These are phyloP conservation scores for Colletotrichum sublineola DNA, from an alignment of 2,329 filamentous ascomycete genomes.

Conservation along the genomic window DNA sequence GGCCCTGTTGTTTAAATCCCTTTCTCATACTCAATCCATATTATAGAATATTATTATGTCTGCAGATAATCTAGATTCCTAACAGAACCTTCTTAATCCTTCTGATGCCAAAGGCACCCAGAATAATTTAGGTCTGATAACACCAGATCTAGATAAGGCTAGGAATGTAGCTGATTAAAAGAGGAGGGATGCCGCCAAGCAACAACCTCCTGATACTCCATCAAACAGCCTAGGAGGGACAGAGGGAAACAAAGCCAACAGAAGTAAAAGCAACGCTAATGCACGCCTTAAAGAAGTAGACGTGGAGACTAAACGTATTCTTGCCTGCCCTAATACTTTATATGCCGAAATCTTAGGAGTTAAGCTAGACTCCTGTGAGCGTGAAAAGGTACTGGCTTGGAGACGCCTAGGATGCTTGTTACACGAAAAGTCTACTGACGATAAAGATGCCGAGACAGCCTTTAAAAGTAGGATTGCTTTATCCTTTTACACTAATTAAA, in stretches of 20 bases:
- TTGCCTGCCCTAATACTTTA: background rate
- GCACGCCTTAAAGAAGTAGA: background rate
- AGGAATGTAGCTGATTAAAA: background rate
- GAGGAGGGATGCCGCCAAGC: too few species aligned
- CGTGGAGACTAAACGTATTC: background rate
- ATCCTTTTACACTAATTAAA: background rate
- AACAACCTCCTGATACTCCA: too few species aligned
- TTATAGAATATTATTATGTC: background rate
- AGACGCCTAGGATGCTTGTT: slow-evolving; percentile 18
- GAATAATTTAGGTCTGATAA: too few species aligned
- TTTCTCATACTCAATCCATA: slow-evolving; percentile 1
- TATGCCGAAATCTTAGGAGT: slow-evolving; percentile 16
- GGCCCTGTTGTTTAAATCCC: background rate
- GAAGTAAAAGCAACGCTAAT: background rate
- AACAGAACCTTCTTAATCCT: too few species aligned
- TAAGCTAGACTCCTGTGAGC: background rate
- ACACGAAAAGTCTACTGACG: background rate
- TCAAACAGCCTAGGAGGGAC: too few species aligned
- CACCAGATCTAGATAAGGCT: too few species aligned
- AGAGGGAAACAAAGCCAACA: background rate
- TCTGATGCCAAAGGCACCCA: too few species aligned
- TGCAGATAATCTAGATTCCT: too few species aligned
- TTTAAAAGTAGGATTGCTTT: slow-evolving; percentile 5
- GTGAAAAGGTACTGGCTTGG: background rate
- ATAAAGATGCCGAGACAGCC: background rate